A percentile compares a stretch with the other conserved stretches of the same genome.
phyloP scores from a whole-genome alignment of 2,329 filamentous ascomycete genomes.

The Coniochaeta prunicola region DNA sequence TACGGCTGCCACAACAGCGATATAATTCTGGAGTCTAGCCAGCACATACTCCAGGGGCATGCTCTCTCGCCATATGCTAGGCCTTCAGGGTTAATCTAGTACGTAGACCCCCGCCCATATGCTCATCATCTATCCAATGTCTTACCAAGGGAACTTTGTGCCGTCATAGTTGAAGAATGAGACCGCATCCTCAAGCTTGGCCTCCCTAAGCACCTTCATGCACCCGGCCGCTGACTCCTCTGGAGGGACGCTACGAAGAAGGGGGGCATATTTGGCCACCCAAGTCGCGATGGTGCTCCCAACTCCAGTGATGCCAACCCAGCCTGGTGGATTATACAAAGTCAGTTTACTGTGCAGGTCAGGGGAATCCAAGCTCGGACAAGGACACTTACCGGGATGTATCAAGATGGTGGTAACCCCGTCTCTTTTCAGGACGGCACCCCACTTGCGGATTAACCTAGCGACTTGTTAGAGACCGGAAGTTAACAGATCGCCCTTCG shows the following conservation, averaged over 20 bases:
- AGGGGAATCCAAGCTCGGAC: not conserved
- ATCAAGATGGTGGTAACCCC: constrained; percentile 12
- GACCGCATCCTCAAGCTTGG: not conserved
- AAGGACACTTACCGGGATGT: constrained; percentile 13
- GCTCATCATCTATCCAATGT: too few species aligned
- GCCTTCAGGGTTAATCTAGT: too few species aligned
- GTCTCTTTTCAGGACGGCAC: constrained; percentile 12
- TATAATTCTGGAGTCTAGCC: too few species aligned
- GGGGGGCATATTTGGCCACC: not conserved
- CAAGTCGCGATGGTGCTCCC: not conserved
- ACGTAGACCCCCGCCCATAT: too few species aligned
- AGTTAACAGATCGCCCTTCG: too few species aligned
- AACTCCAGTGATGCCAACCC: not conserved
- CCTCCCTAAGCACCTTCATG: constrained; percentile 1
- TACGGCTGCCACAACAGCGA: not conserved
- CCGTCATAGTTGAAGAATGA: not conserved
- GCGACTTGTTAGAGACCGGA: not conserved
- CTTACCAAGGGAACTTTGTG: not conserved
- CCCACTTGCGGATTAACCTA: constrained; percentile 15
- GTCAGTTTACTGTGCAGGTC: not conserved
- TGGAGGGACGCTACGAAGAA: not conserved
- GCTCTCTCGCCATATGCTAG: too few species aligned
- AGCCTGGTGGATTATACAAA: not conserved
- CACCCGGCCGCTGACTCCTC: not conserved
- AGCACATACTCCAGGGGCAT: too few species aligned